Conservation (phyloP, 1,284 basidiomycete species). For the Pascua sp. region DNA sequence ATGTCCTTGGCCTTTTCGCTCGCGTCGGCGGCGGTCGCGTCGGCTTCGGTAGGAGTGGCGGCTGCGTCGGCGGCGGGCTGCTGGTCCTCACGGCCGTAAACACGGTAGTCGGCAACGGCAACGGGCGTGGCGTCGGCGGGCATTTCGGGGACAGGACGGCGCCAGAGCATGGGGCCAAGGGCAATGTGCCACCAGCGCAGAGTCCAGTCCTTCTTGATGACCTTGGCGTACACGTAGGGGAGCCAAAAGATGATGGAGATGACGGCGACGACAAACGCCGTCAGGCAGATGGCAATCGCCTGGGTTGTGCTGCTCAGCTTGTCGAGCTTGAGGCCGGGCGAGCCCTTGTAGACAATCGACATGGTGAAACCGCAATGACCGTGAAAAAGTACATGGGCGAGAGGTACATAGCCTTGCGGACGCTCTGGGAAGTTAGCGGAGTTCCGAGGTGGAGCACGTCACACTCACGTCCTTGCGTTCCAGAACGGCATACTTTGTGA, state of each 20-base stretch:
- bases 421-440: no score
- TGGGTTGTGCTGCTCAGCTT: conserved; percentile 41
- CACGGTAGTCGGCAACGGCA: conserved; percentile 51
- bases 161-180: conserved; percentile 53
- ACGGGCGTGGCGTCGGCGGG: conserved; percentile 6
- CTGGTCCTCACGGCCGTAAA: conserved; percentile 26
- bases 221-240: conserved; percentile 53
- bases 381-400: conserved; percentile 52
- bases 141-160: conserved; percentile 41
- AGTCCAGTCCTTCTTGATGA: conserved; percentile 54
- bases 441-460: no score
- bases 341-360: conserved; percentile 48
- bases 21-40: background rate
- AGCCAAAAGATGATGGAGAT: conserved; percentile 53
- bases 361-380: conserved; percentile 43
- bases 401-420: conserved; percentile 38
- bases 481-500: conserved; percentile 51
- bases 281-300: conserved; percentile 51
- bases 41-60: conserved; percentile 4
- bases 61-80: background rate
- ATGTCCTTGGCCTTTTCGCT: conserved; percentile 4
- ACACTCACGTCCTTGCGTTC: conserved; percentile 40
- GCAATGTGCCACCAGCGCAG: conserved; percentile 53
- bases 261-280: conserved; percentile 46
- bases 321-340: conserved; percentile 49